Base-by-base conservation (phyloP, 306 rosid species). In the Quercus parvula region DNA sequence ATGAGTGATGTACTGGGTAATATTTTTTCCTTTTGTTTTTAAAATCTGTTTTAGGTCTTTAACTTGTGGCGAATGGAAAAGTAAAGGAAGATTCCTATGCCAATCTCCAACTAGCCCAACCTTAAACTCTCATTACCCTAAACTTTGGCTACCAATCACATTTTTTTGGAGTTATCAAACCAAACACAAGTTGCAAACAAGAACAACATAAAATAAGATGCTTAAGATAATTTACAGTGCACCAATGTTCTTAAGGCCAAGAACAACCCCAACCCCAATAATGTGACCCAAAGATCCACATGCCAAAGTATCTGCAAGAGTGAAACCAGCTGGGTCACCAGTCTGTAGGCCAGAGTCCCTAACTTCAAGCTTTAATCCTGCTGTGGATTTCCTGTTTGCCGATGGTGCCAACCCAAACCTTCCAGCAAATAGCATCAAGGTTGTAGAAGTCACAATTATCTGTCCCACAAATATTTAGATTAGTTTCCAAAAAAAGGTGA, bases 251-350 rank as follows among this genome's bases (percentile, higher is more conserved):
- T 89, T 93, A 28, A 93, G 99, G 73, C 99, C 99, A 87, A 95
- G 97, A 86, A 93, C 99, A 66, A 93, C 89, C 13, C 99, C 97
- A 81, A 93, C 97, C 18, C 99, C 99, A 81, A 95, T 91, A 83
- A 95, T 93, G 90, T 93, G 99, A 33, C 99, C 99, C 5, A 93
- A 83, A 22, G 20, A 0, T 5, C 99, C 99, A 75, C 98, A 96
- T 1, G 99, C 99, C 96, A 96, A 88, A 57, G 99, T 96, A 70
- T 96, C 98, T 75, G 99, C 98, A 55, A 95, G 98, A 5, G 99
- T 96, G 88, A 96, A 95, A 1, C 98, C 97, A 64, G 98, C 97
- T 33, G 97, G 98, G 83, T 93, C 99, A 61, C 99, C 99, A 1
- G 96, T 93, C 84, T 96, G 98, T 82, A 95, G 82, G 2, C 99